These are phyloP conservation scores for Macrolepiota albuminosa DNA, from an alignment of 768 basidiomycete genomes.

Conservation along the genomic window DNA sequence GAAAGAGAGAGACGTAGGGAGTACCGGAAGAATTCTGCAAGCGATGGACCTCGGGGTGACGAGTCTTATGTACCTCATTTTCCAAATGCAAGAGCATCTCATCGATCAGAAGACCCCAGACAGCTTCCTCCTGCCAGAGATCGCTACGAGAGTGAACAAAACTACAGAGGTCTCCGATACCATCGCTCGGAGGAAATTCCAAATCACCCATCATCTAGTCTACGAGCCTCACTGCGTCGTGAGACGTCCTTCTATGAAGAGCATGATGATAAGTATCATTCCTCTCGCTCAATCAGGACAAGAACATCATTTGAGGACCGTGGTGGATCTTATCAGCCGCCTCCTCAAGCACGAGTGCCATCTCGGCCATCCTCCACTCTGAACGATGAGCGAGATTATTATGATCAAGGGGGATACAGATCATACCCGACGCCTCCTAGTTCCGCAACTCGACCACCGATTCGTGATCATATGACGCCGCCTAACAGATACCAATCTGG, in stretches of 20 bases:
- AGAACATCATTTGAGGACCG: slow-evolving; percentile 24
- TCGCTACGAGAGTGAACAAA: slow-evolving; percentile 10
- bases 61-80: slow-evolving; percentile 8
- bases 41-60: slow-evolving; percentile 12
- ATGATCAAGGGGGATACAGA: slow-evolving; percentile 9
- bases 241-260: slow-evolving; percentile 18
- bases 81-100: slow-evolving; percentile 2
- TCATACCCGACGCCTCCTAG: slow-evolving; percentile 17
- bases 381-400: slow-evolving; percentile 13
- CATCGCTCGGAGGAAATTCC: slow-evolving; percentile 10
- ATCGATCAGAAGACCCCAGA: slow-evolving; percentile 10
- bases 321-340: slow-evolving; percentile 7
- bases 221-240: slow-evolving; percentile 11
- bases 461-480: slow-evolving; percentile 12
- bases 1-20: slow-evolving; percentile 19
- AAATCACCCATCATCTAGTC: not conserved
- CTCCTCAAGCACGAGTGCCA: slow-evolving; percentile 2
- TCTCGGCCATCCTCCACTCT: slow-evolving; percentile 12
- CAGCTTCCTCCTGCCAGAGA: slow-evolving; percentile 3
- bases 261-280: slow-evolving; percentile 11
- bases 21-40: slow-evolving; percentile 16
- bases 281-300: slow-evolving; percentile 17
- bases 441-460: slow-evolving; percentile 12
- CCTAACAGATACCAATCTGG: slow-evolving; percentile 1
- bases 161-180: slow-evolving; percentile 3